These are phyloP conservation scores for Brassica cretica DNA, from an alignment of 345 rosid species.

Conservation along the genomic window DNA sequence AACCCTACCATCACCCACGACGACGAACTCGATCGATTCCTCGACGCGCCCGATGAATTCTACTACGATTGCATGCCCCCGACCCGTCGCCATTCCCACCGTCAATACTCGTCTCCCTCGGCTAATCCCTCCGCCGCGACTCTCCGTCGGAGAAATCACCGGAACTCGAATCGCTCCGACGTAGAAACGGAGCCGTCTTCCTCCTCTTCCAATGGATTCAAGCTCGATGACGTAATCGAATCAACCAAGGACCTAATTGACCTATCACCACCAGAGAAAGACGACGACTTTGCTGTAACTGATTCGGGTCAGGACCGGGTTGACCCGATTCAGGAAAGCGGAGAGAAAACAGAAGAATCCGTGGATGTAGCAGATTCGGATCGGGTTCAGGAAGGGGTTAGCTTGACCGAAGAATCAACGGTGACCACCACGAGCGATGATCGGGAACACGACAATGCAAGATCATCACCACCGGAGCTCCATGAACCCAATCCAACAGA, in stretches of 20 bases:
- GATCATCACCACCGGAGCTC: slow-evolving; percentile 3
- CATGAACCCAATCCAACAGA: slow-evolving; percentile 35
- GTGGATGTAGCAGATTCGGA: not conserved
- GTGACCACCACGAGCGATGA: slow-evolving; percentile 31
- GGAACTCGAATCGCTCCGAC: not conserved
- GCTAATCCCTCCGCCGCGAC: slow-evolving; percentile 28
- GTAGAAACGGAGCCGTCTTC: slow-evolving; percentile 12
- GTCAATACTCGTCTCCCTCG: slow-evolving; percentile 30
- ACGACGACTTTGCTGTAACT: not conserved
- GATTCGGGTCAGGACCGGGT: slow-evolving; percentile 29
- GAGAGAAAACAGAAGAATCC: slow-evolving; percentile 18
- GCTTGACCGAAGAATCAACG: slow-evolving; percentile 19
- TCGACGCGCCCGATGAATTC: slow-evolving; percentile 63
- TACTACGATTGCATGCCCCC: slow-evolving; percentile 46
- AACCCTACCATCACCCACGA: slow-evolving; percentile 6
- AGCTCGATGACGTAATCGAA: slow-evolving; percentile 5
- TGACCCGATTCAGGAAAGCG: slow-evolving; percentile 29
- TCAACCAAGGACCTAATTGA: slow-evolving; percentile 10
- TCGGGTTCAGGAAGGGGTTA: not conserved
- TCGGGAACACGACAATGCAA: not conserved
- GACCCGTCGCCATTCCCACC: slow-evolving; percentile 37
- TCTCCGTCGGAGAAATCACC: slow-evolving; percentile 43
- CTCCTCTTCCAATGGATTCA: slow-evolving; percentile 14
- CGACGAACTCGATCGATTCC: slow-evolving; percentile 36
- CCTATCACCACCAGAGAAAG: not conserved